Conservation (phyloP, 768 basidiomycete genomes). For the Suillus fuscotomentosus region DNA sequence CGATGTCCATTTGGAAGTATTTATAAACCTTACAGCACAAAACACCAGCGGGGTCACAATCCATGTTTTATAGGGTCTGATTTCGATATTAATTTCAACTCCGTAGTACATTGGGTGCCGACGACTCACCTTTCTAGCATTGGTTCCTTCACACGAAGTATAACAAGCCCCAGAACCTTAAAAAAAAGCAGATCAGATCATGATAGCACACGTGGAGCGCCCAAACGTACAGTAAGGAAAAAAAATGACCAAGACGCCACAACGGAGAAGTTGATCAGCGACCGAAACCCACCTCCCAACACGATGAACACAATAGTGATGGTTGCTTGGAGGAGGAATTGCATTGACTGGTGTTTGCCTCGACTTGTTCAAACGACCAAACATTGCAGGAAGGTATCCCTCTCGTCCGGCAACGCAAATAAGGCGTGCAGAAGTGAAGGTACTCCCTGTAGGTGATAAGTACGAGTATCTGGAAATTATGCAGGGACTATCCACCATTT, state of each 20-base stretch:
- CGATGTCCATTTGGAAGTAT: not conserved
- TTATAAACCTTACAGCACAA: constrained; percentile 56
- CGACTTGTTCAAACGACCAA: constrained; percentile 71
- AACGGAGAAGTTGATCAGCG: constrained; percentile 86
- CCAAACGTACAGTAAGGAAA: constrained; percentile 68
- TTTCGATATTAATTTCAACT: not conserved
- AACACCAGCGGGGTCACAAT: constrained; percentile 88
- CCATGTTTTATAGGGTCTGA: constrained; percentile 92
- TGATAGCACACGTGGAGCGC: not conserved
- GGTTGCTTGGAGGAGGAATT: constrained; percentile 72
- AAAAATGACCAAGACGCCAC: constrained; percentile 88
- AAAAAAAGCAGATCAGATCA: constrained; percentile 1
- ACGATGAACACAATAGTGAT: constrained; percentile 79
- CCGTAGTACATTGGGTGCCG: not conserved
- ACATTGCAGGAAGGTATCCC: constrained; percentile 80
- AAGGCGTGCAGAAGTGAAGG: constrained; percentile 78
- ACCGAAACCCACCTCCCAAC: constrained; percentile 86
- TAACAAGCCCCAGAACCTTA: constrained; percentile 84
- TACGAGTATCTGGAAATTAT: constrained; percentile 2
- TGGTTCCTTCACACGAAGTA: constrained; percentile 89
- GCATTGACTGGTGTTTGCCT: constrained; percentile 90
- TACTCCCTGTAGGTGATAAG: constrained; percentile 45
- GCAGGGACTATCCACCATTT: constrained; percentile 55
- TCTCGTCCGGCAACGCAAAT: constrained; percentile 90
- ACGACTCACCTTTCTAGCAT: constrained; percentile 66